Conservation (phyloP, 208 protist genomes). For the Phytomonas serpens region DNA sequence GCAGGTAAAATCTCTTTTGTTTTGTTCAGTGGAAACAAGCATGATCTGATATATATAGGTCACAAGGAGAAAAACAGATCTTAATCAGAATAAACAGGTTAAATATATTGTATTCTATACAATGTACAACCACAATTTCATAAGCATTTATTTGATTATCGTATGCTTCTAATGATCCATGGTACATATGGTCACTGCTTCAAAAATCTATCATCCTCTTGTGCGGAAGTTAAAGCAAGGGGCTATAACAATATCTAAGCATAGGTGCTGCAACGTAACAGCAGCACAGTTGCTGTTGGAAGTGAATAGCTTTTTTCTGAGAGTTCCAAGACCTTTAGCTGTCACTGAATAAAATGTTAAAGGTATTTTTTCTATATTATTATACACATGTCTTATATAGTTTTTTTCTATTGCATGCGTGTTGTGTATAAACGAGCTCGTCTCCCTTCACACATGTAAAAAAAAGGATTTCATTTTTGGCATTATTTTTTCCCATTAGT, state of each 20-base stretch:
- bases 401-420: neutral
- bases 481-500: slow-evolving; percentile 11
- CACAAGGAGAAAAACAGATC: neutral
- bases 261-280: neutral
- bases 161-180: neutral
- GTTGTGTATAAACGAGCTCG: neutral
- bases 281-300: neutral
- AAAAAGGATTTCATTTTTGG: slow-evolving; percentile 9
- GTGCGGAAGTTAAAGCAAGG: neutral
- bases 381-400: slow-evolving; percentile 1
- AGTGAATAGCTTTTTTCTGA: neutral
- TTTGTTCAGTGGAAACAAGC: neutral
- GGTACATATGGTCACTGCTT: neutral
- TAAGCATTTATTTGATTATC: neutral
- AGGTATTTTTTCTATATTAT: neutral
- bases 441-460: neutral
- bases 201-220: neutral
- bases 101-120: neutral
- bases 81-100: neutral
- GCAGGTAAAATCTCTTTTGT: neutral
- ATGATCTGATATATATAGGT: neutral
- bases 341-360: neutral
- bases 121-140: neutral
- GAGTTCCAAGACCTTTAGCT: neutral
- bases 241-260: neutral